These are phyloP conservation scores for Leptodermis oblonga DNA, from an alignment of 257 asterid species.

Conservation along the genomic window DNA sequence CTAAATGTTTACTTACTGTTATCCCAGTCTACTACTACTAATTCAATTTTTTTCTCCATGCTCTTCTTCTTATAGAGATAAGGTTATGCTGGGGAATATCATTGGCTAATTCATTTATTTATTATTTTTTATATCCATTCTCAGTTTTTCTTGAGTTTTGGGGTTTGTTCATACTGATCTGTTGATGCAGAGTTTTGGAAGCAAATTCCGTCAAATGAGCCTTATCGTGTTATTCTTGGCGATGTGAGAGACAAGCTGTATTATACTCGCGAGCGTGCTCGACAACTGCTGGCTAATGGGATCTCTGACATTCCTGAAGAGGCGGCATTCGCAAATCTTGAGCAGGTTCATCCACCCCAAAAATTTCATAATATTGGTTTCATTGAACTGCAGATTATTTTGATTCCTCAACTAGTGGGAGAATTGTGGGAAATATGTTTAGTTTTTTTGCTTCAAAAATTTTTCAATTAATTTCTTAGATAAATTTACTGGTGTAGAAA, in stretches of 20 bases:
- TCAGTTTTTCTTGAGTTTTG: neutral
- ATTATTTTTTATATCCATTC: neutral
- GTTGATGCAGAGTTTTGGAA: constrained; percentile 82
- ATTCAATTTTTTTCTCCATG: neutral
- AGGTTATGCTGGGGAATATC: neutral
- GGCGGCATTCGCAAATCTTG: constrained; percentile 58
- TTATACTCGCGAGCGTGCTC: constrained; percentile 88
- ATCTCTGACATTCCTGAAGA: constrained; percentile 68
- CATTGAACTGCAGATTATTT: neutral
- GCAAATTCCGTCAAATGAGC: constrained; percentile 80
- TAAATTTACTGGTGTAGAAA: neutral
- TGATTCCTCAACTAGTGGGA: too few species aligned
- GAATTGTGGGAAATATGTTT: neutral
- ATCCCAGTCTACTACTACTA: neutral
- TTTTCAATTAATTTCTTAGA: neutral
- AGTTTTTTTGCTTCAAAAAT: neutral
- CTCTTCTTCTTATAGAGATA: neutral
- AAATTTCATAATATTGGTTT: neutral
- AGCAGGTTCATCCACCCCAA: constrained; percentile 48
- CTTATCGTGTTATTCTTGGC: constrained; percentile 90
- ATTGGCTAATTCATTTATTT: too few species aligned
- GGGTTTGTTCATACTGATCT: constrained; percentile 2
- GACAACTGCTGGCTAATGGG: constrained; percentile 69
- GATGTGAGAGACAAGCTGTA: constrained; percentile 93
- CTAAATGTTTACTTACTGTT: neutral